A percentile compares a stretch with the other conserved stretches of the same genome.
These are phyloP conservation scores for Tricholoma flavovirens DNA, from an alignment of 768 basidiomycete genomes.

Conservation along the genomic window DNA sequence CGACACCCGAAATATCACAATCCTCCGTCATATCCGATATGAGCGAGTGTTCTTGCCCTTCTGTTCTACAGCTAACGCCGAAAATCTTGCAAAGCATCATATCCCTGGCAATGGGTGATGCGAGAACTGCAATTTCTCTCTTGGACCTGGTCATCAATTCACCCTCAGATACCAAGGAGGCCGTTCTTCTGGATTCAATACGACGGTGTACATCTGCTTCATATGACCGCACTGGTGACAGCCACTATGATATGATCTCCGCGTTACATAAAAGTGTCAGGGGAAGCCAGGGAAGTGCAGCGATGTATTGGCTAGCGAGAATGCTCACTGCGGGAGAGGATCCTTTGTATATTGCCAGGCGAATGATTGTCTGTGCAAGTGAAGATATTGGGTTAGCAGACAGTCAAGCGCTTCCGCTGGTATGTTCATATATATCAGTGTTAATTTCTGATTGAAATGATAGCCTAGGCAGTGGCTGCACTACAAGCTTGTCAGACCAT, in stretches of 20 bases:
- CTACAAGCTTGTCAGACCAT: constrained; percentile 61
- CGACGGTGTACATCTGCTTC: constrained; percentile 58
- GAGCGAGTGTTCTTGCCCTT: constrained; percentile 8
- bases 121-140: constrained; percentile 70
- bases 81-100: constrained; percentile 44
- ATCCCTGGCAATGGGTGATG: constrained; percentile 61
- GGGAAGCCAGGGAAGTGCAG: constrained; percentile 70
- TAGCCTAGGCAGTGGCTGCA: constrained; percentile 53
- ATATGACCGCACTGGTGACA: constrained; percentile 74
- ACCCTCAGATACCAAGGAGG: constrained; percentile 35
- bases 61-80: constrained; percentile 36
- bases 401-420: constrained; percentile 68
- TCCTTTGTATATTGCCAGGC: constrained; percentile 67
- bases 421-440: constrained; percentile 23
- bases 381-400: constrained; percentile 86
- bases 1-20: constrained; percentile 8
- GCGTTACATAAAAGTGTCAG: constrained; percentile 81
- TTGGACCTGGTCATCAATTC: constrained; percentile 62
- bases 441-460: neutral
- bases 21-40: constrained; percentile 13
- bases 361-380: constrained; percentile 75
- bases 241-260: constrained; percentile 76
- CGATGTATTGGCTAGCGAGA: constrained; percentile 84
- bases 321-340: constrained; percentile 82
- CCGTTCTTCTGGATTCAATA: constrained; percentile 48